Base-by-base conservation (phyloP, 768 basidiomycete species). In the Dioszegia crocea region DNA sequence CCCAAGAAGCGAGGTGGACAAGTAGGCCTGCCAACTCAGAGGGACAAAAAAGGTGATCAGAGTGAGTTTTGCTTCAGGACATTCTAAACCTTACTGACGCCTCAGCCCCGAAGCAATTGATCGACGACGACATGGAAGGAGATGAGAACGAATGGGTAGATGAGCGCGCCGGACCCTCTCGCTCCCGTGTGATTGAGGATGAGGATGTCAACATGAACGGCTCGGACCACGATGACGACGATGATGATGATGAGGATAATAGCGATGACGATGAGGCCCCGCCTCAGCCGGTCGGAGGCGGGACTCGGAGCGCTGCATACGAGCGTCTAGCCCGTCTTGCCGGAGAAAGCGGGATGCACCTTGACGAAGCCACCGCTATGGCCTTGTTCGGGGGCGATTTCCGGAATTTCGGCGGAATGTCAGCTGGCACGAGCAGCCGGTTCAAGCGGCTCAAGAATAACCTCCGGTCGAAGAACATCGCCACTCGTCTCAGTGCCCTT, bases 401-500 rank as follows among this genome's bases (percentile, higher is more conserved):
- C 79, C 85, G 89, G 71, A 89, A 89, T 0, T 71, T 77, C 45
- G 74, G 76, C 1, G 66, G 75, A 79, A 91, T 97, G 88, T 83
- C 89, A 67, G 29, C 10, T 36, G 88, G 88, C 27, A 83, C 94
- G 47, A 87, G 87, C 23, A 84, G 84, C 27, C 87, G 93, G 47
- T 84, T 97, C 76, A 93, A 92, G 82, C 53, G 66, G 24, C 64
- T 74, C 21, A 64, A 64, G 39, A 66, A 45, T 57, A 66, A 73
- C 17, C 66, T 89, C 30, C 89, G 89, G 73, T 86, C 89, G 11
- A 89, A 88, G 0, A 88, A 86, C 39, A 38, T 61, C 24, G 56
- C 64, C 33, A 71, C 61, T 38, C 87, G 92, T 47, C 84, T 97
- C 27, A 79, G 91, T 43, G 92, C 93, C 4, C 80, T 99, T 27